Evolutionary conservation across 2,329 filamentous ascomycete genomes (phyloP).

Genomic region (Anthostomella pinea): DNA sequence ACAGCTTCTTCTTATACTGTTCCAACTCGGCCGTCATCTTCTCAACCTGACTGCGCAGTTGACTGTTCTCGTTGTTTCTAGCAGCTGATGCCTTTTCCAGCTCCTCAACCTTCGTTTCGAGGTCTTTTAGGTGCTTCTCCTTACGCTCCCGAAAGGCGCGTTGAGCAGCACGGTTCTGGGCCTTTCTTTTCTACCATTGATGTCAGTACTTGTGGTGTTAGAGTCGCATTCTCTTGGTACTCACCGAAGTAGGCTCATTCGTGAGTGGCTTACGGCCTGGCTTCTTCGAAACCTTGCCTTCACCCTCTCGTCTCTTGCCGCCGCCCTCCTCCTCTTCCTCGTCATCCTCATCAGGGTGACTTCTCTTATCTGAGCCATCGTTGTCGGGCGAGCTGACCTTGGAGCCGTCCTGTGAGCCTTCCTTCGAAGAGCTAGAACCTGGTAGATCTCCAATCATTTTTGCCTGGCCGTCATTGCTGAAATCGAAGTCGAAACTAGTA

Average conservation of each 20-base stretch:
- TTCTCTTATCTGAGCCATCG: conserved; percentile 66
- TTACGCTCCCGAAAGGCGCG: conserved; percentile 92
- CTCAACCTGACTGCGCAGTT: conserved; percentile 83
- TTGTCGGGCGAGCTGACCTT: conserved; percentile 60
- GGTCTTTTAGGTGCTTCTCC: conserved; percentile 83
- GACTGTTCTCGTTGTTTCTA: conserved; percentile 79
- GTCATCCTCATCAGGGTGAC: conserved; percentile 68
- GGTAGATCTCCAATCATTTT: conserved; percentile 77
- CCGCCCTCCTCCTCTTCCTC: conserved; percentile 47
- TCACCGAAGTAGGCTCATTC: conserved; percentile 91
- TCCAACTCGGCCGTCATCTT: conserved; percentile 79
- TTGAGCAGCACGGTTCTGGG: conserved; percentile 90
- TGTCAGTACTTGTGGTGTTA: conserved; percentile 25
- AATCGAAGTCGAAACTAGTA: conserved; percentile 72
- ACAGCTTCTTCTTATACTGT: conserved; percentile 86
- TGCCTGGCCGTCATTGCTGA: conserved; percentile 50
- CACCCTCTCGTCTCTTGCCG: conserved; percentile 73
- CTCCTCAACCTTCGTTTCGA: conserved; percentile 75
- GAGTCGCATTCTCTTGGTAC: conserved; percentile 38
- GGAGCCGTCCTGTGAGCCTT: conserved; percentile 29
- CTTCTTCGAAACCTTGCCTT: conserved; percentile 89
- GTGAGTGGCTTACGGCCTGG: conserved; percentile 94
- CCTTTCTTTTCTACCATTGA: conserved; percentile 76
- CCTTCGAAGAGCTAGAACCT: conserved; percentile 36
- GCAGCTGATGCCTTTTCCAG: conserved; percentile 80